A percentile compares a stretch with the other conserved stretches of the same genome.
Conservation (phyloP, 352 stramenopile genomes). For the Pythium brachiatum region DNA sequence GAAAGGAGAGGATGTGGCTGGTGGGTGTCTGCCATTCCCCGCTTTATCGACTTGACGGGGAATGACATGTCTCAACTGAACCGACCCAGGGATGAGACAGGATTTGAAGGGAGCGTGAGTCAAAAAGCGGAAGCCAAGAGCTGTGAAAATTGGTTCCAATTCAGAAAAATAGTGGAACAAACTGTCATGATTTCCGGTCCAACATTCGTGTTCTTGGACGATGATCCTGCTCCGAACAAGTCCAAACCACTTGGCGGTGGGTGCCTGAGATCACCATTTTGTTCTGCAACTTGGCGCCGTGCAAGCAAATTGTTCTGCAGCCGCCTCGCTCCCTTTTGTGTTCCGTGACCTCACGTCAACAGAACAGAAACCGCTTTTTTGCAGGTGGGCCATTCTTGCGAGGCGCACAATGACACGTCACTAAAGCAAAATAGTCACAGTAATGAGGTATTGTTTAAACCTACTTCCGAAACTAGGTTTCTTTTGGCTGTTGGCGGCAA, state of each 20-base stretch:
- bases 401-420: too few relatives aligned
- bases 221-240: too few relatives aligned
- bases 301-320: background rate
- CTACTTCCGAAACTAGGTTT: background rate
- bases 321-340: background rate
- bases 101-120: background rate
- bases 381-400: too few relatives aligned
- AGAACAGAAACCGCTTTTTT: background rate
- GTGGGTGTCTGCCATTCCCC: background rate
- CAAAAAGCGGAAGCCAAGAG: background rate
- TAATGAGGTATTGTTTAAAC: background rate
- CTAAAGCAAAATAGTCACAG: background rate
- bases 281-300: background rate
- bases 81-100: conserved; percentile 20
- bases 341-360: conserved; percentile 1
- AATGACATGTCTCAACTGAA: conserved; percentile 24
- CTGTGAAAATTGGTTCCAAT: background rate
- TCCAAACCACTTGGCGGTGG: too few relatives aligned
- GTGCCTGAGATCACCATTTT: background rate
- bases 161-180: background rate
- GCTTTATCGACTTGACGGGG: conserved; percentile 3
- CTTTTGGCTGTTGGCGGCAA: background rate
- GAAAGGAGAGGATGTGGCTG: background rate
- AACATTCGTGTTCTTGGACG: too few relatives aligned
- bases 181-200: background rate